A percentile compares a stretch with the other conserved stretches of the same genome.
Conservation (phyloP, 148 eudicot species). For the Linanthus parryae region DNA sequence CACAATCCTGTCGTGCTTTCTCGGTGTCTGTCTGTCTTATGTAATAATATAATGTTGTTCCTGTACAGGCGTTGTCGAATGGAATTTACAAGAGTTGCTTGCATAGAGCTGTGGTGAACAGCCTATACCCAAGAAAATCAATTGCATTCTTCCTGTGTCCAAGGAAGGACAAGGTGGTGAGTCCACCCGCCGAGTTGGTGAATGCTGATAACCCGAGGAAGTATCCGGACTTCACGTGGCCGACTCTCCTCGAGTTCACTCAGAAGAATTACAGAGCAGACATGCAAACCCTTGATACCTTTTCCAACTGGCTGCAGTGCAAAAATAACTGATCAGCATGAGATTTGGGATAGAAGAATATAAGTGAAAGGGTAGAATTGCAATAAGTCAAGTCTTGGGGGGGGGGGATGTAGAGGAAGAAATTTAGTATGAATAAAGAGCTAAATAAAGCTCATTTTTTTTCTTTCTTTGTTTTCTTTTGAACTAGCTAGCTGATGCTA, state of each 20-base stretch:
- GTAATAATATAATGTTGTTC: no score
- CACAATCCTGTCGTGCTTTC: no score
- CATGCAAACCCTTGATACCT: slow-evolving; percentile 25
- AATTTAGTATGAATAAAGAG: no score
- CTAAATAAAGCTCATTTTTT: no score
- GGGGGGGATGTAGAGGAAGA: no score
- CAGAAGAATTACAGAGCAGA: slow-evolving; percentile 38
- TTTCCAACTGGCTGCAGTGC: slow-evolving; percentile 36
- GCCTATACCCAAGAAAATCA: slow-evolving; percentile 20
- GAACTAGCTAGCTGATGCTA: no score
- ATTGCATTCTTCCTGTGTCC: slow-evolving; percentile 46
- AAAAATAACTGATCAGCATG: no score
- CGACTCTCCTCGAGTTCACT: slow-evolving; percentile 28
- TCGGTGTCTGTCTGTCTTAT: not conserved
- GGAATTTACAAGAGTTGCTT: slow-evolving; percentile 64
- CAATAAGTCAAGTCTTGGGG: no score
- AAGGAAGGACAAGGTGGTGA: slow-evolving; percentile 28
- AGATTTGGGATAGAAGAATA: no score
- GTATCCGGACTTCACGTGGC: slow-evolving; percentile 56
- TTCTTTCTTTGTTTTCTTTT: no score
- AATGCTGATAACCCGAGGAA: slow-evolving; percentile 12
- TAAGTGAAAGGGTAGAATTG: no score
- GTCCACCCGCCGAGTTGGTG: slow-evolving; percentile 20
- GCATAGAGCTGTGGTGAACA: slow-evolving; percentile 55
- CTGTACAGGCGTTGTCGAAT: slow-evolving; percentile 39